Base-by-base conservation (phyloP, 352 stramenopile genomes). In the Thraustotheca clavata region DNA sequence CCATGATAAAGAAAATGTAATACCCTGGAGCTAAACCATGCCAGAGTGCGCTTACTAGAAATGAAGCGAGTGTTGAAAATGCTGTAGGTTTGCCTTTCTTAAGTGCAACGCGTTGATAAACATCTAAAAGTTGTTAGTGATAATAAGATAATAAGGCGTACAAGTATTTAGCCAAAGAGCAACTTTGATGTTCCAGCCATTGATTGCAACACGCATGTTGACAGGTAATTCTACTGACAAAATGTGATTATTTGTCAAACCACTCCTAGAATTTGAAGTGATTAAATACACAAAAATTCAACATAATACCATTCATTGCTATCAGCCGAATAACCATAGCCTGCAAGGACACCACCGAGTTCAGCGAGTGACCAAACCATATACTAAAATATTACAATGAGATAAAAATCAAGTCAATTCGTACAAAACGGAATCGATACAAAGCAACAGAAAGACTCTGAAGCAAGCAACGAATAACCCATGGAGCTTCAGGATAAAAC, bases 131-230 rank as follows among this genome's bases (percentile, higher is more conserved):
- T 39, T 36, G 59, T 22, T 50, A 14, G 14, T 6, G 33, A 14
- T 6, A 6, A 33, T 6, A 14, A 14, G 14, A 50, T 50, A 29
- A 50, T 6, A 29, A 22, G 12, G 68, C 76, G 40, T 75, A 89
- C 81, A 94, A 20, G 85, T 91, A 69, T 94, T 91, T 65, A 89
- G 87, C 85, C 85, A 94, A 31, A 74, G 75, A 16, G 85, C 85
- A 50, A 94, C 85, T 16, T 84, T 84, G 46, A 87, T 94, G 71
- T 94, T 94, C 85, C 85, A 94, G 72, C 88, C 90, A 73, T 94
- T 94, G 65, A 91, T 91, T 24, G 79, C 83, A 20, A 91, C 83
- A 43, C 85, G 85, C 54, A 94, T 74, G 67, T 87, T 94, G n/a
- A 76, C 82, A n/a, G 85, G 85, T 2, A 90, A n/a, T 61, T 94